Evolutionary conservation across 352 stramenopile genomes (phyloP).

Genomic region (Achlya hypogyna): DNA sequence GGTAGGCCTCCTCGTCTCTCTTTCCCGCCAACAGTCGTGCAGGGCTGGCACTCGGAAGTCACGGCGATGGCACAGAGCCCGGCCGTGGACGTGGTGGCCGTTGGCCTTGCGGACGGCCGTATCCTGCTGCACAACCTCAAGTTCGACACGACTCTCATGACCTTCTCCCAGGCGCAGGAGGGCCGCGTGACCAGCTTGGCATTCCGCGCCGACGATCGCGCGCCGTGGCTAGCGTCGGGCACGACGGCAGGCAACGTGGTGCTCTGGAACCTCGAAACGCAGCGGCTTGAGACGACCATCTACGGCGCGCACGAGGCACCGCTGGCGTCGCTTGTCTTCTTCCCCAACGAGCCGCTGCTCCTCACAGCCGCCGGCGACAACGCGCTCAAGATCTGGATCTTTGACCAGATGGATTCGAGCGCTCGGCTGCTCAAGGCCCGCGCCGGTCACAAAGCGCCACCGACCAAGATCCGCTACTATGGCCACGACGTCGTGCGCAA

Average conservation of each 20-base stretch:
- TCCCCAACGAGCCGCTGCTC: slow-evolving; percentile 83
- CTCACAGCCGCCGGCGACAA: slow-evolving; percentile 85
- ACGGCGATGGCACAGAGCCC: slow-evolving; percentile 79
- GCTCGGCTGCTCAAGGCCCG: slow-evolving; percentile 85
- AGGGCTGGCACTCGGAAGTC: slow-evolving; percentile 54
- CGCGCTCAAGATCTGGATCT: slow-evolving; percentile 90
- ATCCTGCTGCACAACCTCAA: slow-evolving; percentile 85
- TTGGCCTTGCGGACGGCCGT: slow-evolving; percentile 72
- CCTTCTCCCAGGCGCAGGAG: slow-evolving; percentile 61
- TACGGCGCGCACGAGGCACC: slow-evolving; percentile 59
- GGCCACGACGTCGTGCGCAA: slow-evolving; percentile 55
- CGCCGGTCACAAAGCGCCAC: slow-evolving; percentile 75
- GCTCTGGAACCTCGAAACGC: slow-evolving; percentile 87
- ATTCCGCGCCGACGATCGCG: slow-evolving; percentile 80
- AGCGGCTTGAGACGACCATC: slow-evolving; percentile 79
- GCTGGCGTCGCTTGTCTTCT: slow-evolving; percentile 68
- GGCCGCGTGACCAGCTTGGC: slow-evolving; percentile 75
- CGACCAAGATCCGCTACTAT: slow-evolving; percentile 85
- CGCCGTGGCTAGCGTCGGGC: slow-evolving; percentile 46
- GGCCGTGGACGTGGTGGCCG: slow-evolving; percentile 81
- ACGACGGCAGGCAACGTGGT: slow-evolving; percentile 73
- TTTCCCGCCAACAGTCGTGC: neutral
- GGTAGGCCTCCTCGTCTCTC: slow-evolving; percentile 6
- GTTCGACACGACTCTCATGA: slow-evolving; percentile 70
- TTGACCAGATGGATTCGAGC: slow-evolving; percentile 78